Percentiles rank a stretch among this genome's conserved stretches.
Evolutionary conservation across 2,329 filamentous ascomycete species (phyloP).

Genomic region (Microdochium paspali): DNA sequence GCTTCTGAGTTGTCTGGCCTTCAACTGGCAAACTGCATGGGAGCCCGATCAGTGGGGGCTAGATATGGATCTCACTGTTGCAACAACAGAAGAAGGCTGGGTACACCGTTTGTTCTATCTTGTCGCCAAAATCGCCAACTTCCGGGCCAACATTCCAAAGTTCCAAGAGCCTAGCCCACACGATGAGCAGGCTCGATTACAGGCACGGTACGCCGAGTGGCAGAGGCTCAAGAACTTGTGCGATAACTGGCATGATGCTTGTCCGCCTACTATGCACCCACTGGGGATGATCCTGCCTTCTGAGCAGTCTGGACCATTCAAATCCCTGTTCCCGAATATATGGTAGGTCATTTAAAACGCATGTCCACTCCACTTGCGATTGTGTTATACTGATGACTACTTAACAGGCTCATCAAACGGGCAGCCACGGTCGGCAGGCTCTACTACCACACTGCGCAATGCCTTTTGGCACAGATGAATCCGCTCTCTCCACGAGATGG

Average conservation of each 20-base stretch:
- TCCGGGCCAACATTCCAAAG: slow-evolving; percentile 60
- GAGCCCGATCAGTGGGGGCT: slow-evolving; percentile 86
- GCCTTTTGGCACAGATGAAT: slow-evolving; percentile 70
- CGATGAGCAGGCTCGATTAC: slow-evolving; percentile 53
- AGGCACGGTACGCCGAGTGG: slow-evolving; percentile 68
- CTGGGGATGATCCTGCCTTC: slow-evolving; percentile 66
- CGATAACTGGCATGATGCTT: slow-evolving; percentile 69
- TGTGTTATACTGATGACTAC: background rate
- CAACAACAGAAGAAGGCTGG: slow-evolving; percentile 64
- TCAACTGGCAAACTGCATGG: slow-evolving; percentile 82
- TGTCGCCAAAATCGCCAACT: slow-evolving; percentile 78
- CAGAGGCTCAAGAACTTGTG: slow-evolving; percentile 69
- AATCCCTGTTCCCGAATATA: slow-evolving; percentile 76
- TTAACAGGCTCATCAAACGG: slow-evolving; percentile 65
- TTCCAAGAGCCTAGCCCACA: slow-evolving; percentile 50
- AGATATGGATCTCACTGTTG: slow-evolving; percentile 49
- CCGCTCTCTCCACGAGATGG: slow-evolving; percentile 53
- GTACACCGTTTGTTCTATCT: slow-evolving; percentile 84
- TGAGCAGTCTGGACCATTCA: slow-evolving; percentile 38
- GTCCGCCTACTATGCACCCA: slow-evolving; percentile 80
- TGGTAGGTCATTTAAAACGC: slow-evolving; percentile 47
- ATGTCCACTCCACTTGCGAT: background rate
- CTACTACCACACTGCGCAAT: slow-evolving; percentile 83
- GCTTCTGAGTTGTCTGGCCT: slow-evolving; percentile 76
- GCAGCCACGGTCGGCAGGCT: slow-evolving; percentile 73